phyloP scores from a whole-genome alignment of 805 yeast genomes.

The Saccharomyces eubayanus region DNA sequence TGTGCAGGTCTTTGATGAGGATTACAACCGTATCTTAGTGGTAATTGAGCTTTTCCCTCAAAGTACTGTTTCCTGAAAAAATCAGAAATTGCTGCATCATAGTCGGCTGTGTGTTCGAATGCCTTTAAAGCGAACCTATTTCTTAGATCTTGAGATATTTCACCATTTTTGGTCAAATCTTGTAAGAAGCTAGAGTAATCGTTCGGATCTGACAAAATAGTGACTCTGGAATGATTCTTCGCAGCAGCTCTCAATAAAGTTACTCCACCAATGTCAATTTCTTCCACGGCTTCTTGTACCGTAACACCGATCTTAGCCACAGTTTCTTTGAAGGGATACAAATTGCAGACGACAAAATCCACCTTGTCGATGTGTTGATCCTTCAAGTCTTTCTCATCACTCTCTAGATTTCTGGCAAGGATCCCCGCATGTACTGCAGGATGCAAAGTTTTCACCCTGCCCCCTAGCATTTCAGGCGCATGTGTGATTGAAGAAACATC shows the following conservation, averaged over 20 bases:
- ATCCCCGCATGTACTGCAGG: constrained; percentile 99
- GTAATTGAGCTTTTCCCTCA: constrained; percentile 81
- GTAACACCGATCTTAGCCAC: constrained; percentile 93
- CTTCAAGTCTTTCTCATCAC: constrained; percentile 81
- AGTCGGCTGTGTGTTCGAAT: constrained; percentile 96
- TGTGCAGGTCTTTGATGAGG: constrained; percentile 99
- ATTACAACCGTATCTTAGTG: constrained; percentile 96
- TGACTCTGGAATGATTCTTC: constrained; percentile 93
- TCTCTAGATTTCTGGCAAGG: constrained; percentile 84
- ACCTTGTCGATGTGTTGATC: constrained; percentile 92
- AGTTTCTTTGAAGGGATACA: constrained; percentile 97
- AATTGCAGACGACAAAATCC: constrained; percentile 93
- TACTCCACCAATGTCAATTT: constrained; percentile 97
- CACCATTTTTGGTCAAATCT: constrained; percentile 63
- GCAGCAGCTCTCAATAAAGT: constrained; percentile 97
- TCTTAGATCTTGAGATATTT: constrained; percentile 62
- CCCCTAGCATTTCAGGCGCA: constrained; percentile 98
- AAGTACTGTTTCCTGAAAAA: constrained; percentile 96
- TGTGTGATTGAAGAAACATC: constrained; percentile 93
- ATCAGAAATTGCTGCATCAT: constrained; percentile 91
- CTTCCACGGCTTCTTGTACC: constrained; percentile 95
- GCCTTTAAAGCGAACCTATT: constrained; percentile 90
- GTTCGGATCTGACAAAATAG: constrained; percentile 87
- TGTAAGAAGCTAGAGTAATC: constrained; percentile 84
- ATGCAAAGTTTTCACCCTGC: constrained; percentile 95